These are phyloP conservation scores for Fusarium sp. DNA, from an alignment of 2,329 filamentous ascomycete genomes.

Conservation along the genomic window DNA sequence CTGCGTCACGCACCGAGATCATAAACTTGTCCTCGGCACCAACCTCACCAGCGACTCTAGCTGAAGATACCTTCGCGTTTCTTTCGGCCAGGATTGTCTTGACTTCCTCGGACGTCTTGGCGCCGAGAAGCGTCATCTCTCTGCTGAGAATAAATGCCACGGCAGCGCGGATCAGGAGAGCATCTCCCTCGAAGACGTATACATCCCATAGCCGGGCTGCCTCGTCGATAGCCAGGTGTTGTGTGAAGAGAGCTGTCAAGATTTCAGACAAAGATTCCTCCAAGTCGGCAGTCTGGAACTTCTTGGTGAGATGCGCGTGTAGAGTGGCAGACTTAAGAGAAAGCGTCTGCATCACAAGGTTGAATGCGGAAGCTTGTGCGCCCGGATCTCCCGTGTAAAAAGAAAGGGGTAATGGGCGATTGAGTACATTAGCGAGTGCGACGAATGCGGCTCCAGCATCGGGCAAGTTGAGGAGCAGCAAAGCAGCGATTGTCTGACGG, in stretches of 20 bases:
- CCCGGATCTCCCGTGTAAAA: constrained; percentile 80
- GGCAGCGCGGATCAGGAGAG: constrained; percentile 77
- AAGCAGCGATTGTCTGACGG: constrained; percentile 76
- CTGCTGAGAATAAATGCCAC: constrained; percentile 74
- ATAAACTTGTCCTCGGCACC: constrained; percentile 65
- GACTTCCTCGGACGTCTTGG: constrained; percentile 62
- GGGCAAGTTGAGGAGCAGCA: constrained; percentile 80
- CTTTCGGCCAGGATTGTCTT: constrained; percentile 55
- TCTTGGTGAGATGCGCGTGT: constrained; percentile 73
- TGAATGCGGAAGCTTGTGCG: constrained; percentile 79
- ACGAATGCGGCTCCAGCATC: constrained; percentile 76
- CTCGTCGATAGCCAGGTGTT: constrained; percentile 75
- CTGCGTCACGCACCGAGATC: constrained; percentile 54
- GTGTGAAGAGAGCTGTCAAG: constrained; percentile 76
- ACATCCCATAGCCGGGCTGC: constrained; percentile 84
- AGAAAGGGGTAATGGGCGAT: constrained; percentile 80
- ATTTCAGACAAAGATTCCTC: constrained; percentile 71
- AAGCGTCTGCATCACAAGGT: constrained; percentile 77
- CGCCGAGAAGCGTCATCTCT: constrained; percentile 67
- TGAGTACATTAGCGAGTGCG: constrained; percentile 82
- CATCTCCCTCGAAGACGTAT: constrained; percentile 86
- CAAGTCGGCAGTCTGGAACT: constrained; percentile 61
- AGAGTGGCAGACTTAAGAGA: constrained; percentile 74
- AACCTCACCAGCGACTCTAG: constrained; percentile 56
- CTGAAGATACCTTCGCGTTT: constrained; percentile 51